A percentile compares a stretch with the other conserved stretches of the same genome.
Evolutionary conservation across 1,284 basidiomycete genomes (phyloP).

Genomic region (Cystobasidium sp.): DNA sequence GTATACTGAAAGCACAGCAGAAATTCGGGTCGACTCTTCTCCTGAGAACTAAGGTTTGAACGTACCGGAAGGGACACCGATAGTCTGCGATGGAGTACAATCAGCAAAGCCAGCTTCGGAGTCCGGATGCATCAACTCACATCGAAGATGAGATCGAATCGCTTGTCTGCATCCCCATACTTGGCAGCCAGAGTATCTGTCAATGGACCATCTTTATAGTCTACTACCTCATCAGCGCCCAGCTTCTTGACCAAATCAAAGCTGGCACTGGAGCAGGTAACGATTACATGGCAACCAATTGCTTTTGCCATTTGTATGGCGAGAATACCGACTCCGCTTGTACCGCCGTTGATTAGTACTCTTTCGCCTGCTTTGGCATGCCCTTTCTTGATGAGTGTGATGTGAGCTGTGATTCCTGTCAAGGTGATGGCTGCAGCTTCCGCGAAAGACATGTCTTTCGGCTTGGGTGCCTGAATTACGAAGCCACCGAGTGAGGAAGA

Average conservation of each 20-base stretch:
- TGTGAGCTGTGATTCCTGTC: conserved; percentile 65
- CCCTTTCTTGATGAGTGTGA: conserved; percentile 63
- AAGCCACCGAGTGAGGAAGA: background rate
- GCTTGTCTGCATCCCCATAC: conserved; percentile 56
- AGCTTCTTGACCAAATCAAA: conserved; percentile 59
- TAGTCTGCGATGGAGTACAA: conserved; percentile 48
- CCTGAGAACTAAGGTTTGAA: background rate
- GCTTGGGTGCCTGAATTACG: conserved; percentile 55
- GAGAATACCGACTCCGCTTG: conserved; percentile 66
- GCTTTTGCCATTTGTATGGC: conserved; percentile 70
- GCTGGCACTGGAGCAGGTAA: conserved; percentile 65
- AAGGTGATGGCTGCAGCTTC: conserved; percentile 67
- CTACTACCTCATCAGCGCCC: conserved; percentile 64
- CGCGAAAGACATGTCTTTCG: conserved; percentile 61
- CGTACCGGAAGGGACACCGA: conserved; percentile 30
- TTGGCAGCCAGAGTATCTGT: conserved; percentile 59
- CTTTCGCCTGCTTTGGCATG: conserved; percentile 51
- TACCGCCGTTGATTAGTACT: conserved; percentile 70
- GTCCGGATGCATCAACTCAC: conserved; percentile 48
- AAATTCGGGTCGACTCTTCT: background rate
- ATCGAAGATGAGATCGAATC: conserved; percentile 48
- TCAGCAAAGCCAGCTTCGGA: conserved; percentile 38
- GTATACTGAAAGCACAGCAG: conserved; percentile 3
- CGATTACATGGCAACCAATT: conserved; percentile 64
- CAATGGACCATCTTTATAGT: conserved; percentile 65